Evolutionary conservation across 768 basidiomycete species (phyloP), one percentile per base, ranked within the genome.

Genomic region (Boletus bicolor): DNA sequence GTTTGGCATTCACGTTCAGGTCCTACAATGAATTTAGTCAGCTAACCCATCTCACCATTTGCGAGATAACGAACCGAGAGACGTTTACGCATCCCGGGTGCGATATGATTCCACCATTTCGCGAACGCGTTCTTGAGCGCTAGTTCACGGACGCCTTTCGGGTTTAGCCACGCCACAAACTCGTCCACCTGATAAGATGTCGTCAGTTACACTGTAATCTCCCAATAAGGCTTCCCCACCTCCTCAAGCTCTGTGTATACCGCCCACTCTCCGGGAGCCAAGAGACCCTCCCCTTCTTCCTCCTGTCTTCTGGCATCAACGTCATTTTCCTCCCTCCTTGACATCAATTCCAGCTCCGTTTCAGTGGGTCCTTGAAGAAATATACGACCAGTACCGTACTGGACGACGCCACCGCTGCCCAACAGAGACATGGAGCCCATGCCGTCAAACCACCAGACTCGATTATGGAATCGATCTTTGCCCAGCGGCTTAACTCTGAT

Each of bases 401-500:
- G 81, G 30, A 87, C 82, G 30, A 85, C 81, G 4, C 89, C 90
- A 15, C 90, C 90, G 59, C 83, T 85, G 39, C 86, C 87, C 54
- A 93, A 77, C 50, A 96, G 73, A 44, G 87, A 85, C 45, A 86
- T 87, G 6, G 87, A 85, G 7, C 96, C 96, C 79, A 94, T 82
- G 10, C 96, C 96, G 72, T 99, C 96, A 68, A 98, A 92, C 96
- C 96, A 99, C 96, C 96, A 99, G 56, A 97, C 79, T 34, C 91
- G 85, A 68, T 97, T 96, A 66, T 91, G 89, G 73, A 98, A 99
- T 51, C 97, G 81, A 68, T 99, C 97, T 59, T 82, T 81, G 14
- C 97, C 97, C 49, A 98, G 66, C 2, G 95, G 93, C 65, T 93
- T 89, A 21, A 91, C 86, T 51, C 97, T 82, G 47, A 94, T 82